Conservation (phyloP, 768 basidiomycete genomes). For the Trametes cingulata region DNA sequence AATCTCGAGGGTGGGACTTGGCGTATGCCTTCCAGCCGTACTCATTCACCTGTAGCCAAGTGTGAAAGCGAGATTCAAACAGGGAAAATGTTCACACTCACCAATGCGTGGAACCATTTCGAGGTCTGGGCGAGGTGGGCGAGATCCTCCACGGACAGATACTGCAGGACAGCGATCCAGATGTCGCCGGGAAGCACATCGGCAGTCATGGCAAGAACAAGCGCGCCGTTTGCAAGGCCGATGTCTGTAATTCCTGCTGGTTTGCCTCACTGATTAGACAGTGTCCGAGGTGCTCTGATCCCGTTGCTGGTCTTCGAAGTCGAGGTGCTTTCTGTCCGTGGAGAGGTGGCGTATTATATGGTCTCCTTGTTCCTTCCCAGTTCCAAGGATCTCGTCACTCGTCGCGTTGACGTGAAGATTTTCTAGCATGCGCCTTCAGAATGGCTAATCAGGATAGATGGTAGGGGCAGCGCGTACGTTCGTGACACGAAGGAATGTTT, state of each 20-base stretch:
- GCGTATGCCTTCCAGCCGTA: slow-evolving; percentile 62
- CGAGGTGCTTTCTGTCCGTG: slow-evolving; percentile 1
- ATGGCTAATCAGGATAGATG: no score
- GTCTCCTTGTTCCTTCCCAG: no score
- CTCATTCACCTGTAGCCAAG: slow-evolving; percentile 51
- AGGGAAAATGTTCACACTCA: slow-evolving; percentile 33
- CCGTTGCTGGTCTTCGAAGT: no score
- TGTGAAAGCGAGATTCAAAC: not conserved
- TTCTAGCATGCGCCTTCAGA: no score
- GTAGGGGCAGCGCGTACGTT: no score
- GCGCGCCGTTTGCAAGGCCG: not conserved
- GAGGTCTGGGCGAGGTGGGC: slow-evolving; percentile 42
- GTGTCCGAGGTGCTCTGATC: no score
- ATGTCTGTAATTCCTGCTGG: not conserved
- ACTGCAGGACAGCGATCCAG: slow-evolving; percentile 51
- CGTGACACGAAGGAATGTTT: not conserved
- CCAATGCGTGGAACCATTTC: slow-evolving; percentile 38
- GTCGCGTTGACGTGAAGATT: no score
- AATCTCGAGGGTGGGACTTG: slow-evolving; percentile 52
- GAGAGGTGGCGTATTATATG: not conserved
- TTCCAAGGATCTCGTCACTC: not conserved
- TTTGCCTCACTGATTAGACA: not conserved
- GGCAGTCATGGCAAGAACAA: slow-evolving; percentile 7
- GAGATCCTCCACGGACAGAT: slow-evolving; percentile 47
- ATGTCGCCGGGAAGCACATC: slow-evolving; percentile 55